phyloP scores from a whole-genome alignment of 2,329 filamentous ascomycete species.

The Aspergillus felis region DNA sequence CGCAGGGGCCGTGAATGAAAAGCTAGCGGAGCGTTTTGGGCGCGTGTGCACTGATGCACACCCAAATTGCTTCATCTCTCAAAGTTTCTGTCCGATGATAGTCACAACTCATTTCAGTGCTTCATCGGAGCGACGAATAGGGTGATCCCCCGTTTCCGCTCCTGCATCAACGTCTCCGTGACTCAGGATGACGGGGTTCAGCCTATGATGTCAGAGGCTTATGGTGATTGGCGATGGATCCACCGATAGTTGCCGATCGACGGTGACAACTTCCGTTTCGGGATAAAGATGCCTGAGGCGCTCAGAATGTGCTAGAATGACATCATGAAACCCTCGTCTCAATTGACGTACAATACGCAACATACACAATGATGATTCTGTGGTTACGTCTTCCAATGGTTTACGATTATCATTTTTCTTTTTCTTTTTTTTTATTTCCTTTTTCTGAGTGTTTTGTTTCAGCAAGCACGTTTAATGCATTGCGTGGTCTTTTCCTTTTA shows the following conservation, averaged over 20 bases:
- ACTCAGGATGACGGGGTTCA: conserved; percentile 14
- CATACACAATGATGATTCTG: background rate
- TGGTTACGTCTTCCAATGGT: background rate
- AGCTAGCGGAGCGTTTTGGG: background rate
- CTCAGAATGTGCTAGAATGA: conserved; percentile 14
- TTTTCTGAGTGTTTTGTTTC: conserved; percentile 3
- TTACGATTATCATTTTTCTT: background rate
- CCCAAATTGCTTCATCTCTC: background rate
- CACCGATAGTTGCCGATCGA: conserved; percentile 16
- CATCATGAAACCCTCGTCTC: conserved; percentile 11
- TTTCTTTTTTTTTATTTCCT: background rate
- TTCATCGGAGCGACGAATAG: conserved; percentile 6
- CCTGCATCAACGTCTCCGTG: background rate
- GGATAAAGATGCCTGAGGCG: conserved; percentile 4
- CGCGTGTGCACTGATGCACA: conserved; percentile 1
- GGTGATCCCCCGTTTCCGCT: conserved; percentile 1
- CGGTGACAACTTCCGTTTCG: conserved; percentile 12
- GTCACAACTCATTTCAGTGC: background rate
- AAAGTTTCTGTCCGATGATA: background rate
- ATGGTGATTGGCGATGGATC: conserved; percentile 12
- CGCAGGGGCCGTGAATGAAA: conserved; percentile 36
- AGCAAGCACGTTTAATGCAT: conserved; percentile 10
- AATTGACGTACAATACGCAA: conserved; percentile 8
- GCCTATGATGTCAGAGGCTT: conserved; percentile 21
- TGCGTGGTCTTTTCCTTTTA: conserved; percentile 7